phyloP scores from a whole-genome alignment of 495 filamentous ascomycete species.

The Aspergillus leporis region DNA sequence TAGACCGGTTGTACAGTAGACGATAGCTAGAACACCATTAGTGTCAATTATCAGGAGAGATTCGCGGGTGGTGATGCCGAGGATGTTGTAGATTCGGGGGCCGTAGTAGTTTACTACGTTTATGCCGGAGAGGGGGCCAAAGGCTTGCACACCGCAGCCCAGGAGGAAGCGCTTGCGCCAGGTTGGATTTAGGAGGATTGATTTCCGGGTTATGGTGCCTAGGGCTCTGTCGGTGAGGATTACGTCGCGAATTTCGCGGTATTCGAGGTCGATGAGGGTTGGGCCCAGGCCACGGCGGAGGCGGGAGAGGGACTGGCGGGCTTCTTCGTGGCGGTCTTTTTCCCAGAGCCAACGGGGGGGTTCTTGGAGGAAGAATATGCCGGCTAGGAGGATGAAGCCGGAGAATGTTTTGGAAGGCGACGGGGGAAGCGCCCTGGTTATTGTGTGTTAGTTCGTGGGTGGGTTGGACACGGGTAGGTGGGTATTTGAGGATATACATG shows the following conservation, averaged over 20 bases:
- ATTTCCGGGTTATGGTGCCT: slow-evolving; percentile 37
- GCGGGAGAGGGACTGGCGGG: slow-evolving; percentile 29
- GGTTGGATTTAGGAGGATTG: slow-evolving; percentile 44
- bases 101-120: slow-evolving; percentile 48
- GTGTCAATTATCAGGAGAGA: slow-evolving; percentile 53
- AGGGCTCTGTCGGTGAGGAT: slow-evolving; percentile 17
- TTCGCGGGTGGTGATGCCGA: slow-evolving; percentile 49
- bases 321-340: slow-evolving; percentile 64
- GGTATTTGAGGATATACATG: slow-evolving; percentile 29
- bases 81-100: slow-evolving; percentile 50
- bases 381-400: slow-evolving; percentile 40
- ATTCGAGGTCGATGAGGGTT: slow-evolving; percentile 27
- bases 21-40: slow-evolving; percentile 40
- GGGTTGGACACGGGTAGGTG: slow-evolving; percentile 11
- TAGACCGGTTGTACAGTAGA: slow-evolving; percentile 25
- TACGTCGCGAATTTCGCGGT: slow-evolving; percentile 28
- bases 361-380: slow-evolving; percentile 61
- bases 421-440: slow-evolving; percentile 46
- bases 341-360: slow-evolving; percentile 60
- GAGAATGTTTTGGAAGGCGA: slow-evolving; percentile 54
- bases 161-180: slow-evolving; percentile 52
- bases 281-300: slow-evolving; percentile 18
- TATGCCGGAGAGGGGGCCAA: slow-evolving; percentile 53
- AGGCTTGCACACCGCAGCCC: slow-evolving; percentile 53
- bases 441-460: not conserved